Evolutionary conservation across 345 rosid genomes (phyloP).

Genomic region (Gossypium herbaceum): DNA sequence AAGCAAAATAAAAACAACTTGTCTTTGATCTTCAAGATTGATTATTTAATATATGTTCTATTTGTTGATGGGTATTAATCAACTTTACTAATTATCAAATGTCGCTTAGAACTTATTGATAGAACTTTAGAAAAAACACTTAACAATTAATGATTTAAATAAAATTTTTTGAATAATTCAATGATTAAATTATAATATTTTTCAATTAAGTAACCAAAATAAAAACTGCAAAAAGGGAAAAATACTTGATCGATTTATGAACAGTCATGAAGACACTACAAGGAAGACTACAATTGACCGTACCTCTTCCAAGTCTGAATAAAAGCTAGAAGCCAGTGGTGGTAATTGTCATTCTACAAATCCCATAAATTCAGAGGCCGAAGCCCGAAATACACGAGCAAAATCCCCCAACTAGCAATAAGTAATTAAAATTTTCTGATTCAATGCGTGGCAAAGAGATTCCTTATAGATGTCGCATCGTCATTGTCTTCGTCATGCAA

Average conservation of each 20-base stretch:
- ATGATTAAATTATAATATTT: too few relatives aligned
- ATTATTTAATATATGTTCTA: too few relatives aligned
- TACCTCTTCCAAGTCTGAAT: slow-evolving; percentile 4
- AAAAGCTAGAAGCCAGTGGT: slow-evolving; percentile 13
- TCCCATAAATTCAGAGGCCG: slow-evolving; percentile 15
- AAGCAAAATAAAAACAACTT: too few relatives aligned
- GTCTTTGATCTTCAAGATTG: too few relatives aligned
- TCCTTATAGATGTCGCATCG: slow-evolving; percentile 59
- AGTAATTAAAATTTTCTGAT: slow-evolving; percentile 12
- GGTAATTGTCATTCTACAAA: slow-evolving; percentile 11
- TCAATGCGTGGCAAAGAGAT: not conserved
- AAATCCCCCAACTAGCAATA: slow-evolving; percentile 19
- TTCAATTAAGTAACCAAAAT: too few relatives aligned
- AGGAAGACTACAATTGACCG: slow-evolving; percentile 10
- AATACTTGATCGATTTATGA: slow-evolving; percentile 21
- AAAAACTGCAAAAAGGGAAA: not conserved
- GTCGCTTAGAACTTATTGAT: fast-evolving
- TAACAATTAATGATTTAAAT: too few relatives aligned
- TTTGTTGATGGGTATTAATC: too few relatives aligned
- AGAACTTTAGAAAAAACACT: too few relatives aligned
- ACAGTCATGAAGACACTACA: slow-evolving; percentile 15
- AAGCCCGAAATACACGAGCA: slow-evolving; percentile 10
- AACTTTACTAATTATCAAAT: too few relatives aligned
- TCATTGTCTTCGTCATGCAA: slow-evolving; percentile 75
- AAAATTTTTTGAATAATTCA: fast-evolving